Evolutionary conservation across 148 eudicot species (phyloP), one percentile per base, ranked within the genome.

Genomic region (Vaccinium corymbosum): DNA sequence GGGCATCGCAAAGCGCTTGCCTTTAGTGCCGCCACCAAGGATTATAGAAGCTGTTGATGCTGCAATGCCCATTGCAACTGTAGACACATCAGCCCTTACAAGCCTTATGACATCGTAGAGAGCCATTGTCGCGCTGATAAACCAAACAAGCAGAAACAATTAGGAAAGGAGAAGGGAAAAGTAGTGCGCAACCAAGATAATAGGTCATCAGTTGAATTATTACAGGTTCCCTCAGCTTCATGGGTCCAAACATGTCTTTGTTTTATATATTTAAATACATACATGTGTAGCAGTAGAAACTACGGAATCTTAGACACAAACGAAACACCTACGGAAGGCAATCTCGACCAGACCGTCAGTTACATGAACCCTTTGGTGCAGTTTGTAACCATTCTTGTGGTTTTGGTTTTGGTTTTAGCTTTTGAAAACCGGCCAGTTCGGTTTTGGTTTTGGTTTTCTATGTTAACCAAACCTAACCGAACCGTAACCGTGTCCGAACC

Each of bases 1-100:
- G 78, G 98, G 98, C 98, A 95, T 95, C 52, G 98, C 97, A 8
- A 94, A 74, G 48, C 98, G 95, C 86, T 94, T 94, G 84, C 98
- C 98, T 89, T 93, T 94, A 32, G 93, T 89, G 80, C 98, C 98
- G 80, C 90, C 95, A 46, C 94, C 98, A 66, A 94, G 95, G 84
- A 94, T 89, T 76, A 94, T 79, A 27, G 98, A 89, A 85, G 98
- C 98, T 32, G 98, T 94, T 83, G 96, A 92, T 72, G 98, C 98
- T 57, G 95, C 86, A 87, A 92, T 89, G 71, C 98, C 98, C 72
- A 93, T 88, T 38, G 96, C 98, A 81, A 94, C 81, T 57, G 98
- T 94, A 66, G 98, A 94, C 38, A 94, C 97, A 87, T 94, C 94
- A 85, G 97, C 93, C 72, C 97, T 90, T 80, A 95, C 92, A 77